Percentiles rank a stretch among this genome's conserved stretches.
Evolutionary conservation across 2,329 filamentous ascomycete species (phyloP).

Genomic region (Penicillium sp.): DNA sequence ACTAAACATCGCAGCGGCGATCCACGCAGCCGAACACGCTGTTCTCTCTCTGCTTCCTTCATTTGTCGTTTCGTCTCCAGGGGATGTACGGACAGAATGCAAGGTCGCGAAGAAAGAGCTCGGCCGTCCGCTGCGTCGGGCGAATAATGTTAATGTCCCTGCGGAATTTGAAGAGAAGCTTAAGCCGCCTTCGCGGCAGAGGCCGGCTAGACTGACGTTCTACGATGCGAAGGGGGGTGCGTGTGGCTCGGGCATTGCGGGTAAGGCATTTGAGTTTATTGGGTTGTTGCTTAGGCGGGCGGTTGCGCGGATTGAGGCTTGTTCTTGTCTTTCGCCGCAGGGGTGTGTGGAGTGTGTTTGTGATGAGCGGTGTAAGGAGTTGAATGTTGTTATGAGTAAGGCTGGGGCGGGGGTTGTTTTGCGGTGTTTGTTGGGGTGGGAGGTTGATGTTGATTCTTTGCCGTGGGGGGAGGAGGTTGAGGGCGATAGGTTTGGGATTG

Average conservation of each 20-base stretch:
- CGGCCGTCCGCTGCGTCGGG: conserved; percentile 50
- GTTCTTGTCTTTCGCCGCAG: conserved; percentile 61
- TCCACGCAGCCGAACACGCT: conserved; percentile 93
- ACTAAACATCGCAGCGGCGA: conserved; percentile 80
- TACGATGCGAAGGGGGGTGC: conserved; percentile 92
- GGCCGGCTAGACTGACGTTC: conserved; percentile 84
- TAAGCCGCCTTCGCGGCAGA: conserved; percentile 57
- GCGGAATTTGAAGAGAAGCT: conserved; percentile 18
- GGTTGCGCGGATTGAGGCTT: conserved; percentile 69
- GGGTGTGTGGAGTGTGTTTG: conserved; percentile 91
- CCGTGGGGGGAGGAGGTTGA: conserved; percentile 83
- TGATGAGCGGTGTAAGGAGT: conserved; percentile 76
- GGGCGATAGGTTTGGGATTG: conserved; percentile 52
- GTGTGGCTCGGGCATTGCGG: conserved; percentile 77
- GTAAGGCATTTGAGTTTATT: conserved; percentile 90
- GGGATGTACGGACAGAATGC: conserved; percentile 91
- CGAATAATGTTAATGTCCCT: conserved; percentile 23
- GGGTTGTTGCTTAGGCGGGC: conserved; percentile 74
- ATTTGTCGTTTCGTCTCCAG: conserved; percentile 83
- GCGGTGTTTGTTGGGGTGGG: conserved; percentile 66
- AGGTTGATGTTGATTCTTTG: conserved; percentile 77
- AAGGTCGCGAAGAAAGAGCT: conserved; percentile 88
- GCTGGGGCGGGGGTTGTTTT: conserved; percentile 79
- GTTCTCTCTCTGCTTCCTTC: conserved; percentile 82
- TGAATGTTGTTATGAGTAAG: conserved; percentile 91